Evolutionary conservation across 495 filamentous ascomycete species (phyloP).

Genomic region (Lichenothelia convexa): DNA sequence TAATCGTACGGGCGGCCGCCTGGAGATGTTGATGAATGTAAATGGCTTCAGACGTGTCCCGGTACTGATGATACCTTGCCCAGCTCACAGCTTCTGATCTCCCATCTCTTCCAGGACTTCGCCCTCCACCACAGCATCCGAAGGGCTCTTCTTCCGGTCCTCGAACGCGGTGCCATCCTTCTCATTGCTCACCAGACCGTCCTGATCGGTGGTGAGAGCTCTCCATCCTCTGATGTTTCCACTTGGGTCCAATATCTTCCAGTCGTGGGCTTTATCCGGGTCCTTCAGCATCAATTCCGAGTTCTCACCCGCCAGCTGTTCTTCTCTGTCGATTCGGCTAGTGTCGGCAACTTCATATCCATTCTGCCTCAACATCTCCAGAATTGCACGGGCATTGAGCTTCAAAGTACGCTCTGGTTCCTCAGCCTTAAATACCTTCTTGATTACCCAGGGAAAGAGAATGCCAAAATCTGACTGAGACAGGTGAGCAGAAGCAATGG

Average conservation of each 20-base stretch:
- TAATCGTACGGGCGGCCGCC: too few species aligned
- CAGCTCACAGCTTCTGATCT: too few species aligned
- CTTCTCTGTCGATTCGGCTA: slow-evolving; percentile 28
- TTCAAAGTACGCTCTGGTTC: slow-evolving; percentile 42
- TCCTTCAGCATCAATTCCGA: neutral
- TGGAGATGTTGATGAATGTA: too few species aligned
- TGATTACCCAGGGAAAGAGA: slow-evolving; percentile 50
- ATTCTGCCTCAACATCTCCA: slow-evolving; percentile 38
- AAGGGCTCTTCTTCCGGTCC: slow-evolving; percentile 6
- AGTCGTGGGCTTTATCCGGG: slow-evolving; percentile 2
- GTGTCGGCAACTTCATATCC: slow-evolving; percentile 34
- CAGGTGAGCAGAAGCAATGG: slow-evolving; percentile 43
- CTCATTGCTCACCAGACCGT: neutral
- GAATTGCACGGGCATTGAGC: slow-evolving; percentile 42
- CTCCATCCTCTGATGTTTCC: slow-evolving; percentile 12
- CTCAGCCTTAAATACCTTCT: slow-evolving; percentile 35
- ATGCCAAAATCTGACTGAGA: slow-evolving; percentile 64
- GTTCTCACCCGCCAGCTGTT: slow-evolving; percentile 5
- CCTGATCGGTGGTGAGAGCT: slow-evolving; percentile 5
- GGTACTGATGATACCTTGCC: too few species aligned
- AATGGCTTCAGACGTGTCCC: too few species aligned
- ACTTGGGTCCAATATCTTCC: slow-evolving; percentile 8
- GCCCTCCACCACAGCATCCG: slow-evolving; percentile 12
- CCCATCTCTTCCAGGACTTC: slow-evolving; percentile 13
- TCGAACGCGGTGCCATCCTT: neutral